Base-by-base conservation (phyloP, 495 filamentous ascomycete genomes). In the Tuber brumale region DNA sequence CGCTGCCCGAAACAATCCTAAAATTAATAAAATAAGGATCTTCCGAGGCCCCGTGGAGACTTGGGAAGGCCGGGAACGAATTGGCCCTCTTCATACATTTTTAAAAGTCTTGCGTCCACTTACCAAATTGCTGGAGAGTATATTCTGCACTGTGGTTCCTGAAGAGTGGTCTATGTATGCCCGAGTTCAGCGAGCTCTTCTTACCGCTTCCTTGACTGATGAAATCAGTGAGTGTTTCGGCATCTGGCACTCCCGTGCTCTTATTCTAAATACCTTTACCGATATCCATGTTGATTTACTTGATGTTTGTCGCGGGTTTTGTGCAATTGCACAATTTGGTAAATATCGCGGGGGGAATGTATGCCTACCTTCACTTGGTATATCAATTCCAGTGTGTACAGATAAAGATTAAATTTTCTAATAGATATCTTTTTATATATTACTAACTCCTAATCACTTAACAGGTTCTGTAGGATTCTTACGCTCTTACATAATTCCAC, bases 301-400 rank as follows among this genome's bases (percentile, higher is more conserved):
- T 1, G 75, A 76, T 76, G 71, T 76, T 8, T 76, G 42, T 27
- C 70, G 69, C 39, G 57, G 75, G 0, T 76, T 51, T 70, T 76
- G 75, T 21, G 57, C 75, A 39, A 42, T 73, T 1, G 71, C 48
- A 3, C 75, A 70, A 10, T 39, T 73, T 8, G 75, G 71, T 10
- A 27, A 76, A 8, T 76, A 69, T 27, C 2, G 9, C 7, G 71
- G 75, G 0, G 71, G 71, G 0, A 44, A 73, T 69, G 27, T 70
- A 1, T 76, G 71, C 31, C 35, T 73, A 10, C 70, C 71, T 0
- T 42, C 70, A 0, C 31, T 76, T 8, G 42, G 57, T 1, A 72
- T 31, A 3, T 45, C 41, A n/a, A 72, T 72, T 31, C 7, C 9
- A 44, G 1, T 44, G 4, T 14, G 12, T 9, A 7, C 43, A 5